Evolutionary conservation across 495 filamentous ascomycete species (phyloP).

Genomic region (Lasiosphaeria ovina): DNA sequence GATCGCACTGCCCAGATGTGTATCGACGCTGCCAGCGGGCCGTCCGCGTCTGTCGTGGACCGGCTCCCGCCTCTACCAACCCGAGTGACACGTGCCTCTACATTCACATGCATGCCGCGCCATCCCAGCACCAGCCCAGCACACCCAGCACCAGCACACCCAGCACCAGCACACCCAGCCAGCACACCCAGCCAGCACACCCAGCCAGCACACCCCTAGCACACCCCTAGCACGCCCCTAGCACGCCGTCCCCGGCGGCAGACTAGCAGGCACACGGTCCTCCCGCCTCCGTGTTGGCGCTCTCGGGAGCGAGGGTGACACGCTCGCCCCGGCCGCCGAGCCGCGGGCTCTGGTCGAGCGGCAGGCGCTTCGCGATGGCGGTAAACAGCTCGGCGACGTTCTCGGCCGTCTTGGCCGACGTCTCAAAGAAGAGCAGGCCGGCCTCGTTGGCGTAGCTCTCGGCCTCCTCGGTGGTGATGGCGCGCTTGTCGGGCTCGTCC

Average conservation of each 20-base stretch:
- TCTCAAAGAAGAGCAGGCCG: constrained; percentile 93
- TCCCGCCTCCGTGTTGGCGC: constrained; percentile 69
- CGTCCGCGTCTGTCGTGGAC: background rate
- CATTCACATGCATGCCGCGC: too few relatives aligned
- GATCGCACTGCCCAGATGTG: constrained; percentile 16
- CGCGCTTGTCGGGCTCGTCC: constrained; percentile 88
- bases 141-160: too few relatives aligned
- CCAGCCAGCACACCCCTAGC: too few relatives aligned
- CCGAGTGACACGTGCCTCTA: too few relatives aligned
- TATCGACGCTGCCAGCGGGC: constrained; percentile 6
- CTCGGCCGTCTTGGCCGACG: constrained; percentile 92
- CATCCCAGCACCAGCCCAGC: too few relatives aligned
- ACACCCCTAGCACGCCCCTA: background rate
- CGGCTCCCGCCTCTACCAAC: background rate
- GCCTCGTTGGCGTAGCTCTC: constrained; percentile 94
- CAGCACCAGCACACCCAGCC: too few relatives aligned
- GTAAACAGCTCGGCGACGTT: constrained; percentile 96
- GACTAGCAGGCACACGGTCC: constrained; percentile 72
- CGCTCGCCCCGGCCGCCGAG: constrained; percentile 72
- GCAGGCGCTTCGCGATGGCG: constrained; percentile 95
- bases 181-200: too few relatives aligned
- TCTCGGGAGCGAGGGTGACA: constrained; percentile 77
- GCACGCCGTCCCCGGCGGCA: background rate
- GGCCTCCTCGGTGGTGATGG: constrained; percentile 81
- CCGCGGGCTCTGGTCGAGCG: constrained; percentile 89